Base-by-base conservation (phyloP, 129 eudicot genomes). In the Sambucus nigra region DNA sequence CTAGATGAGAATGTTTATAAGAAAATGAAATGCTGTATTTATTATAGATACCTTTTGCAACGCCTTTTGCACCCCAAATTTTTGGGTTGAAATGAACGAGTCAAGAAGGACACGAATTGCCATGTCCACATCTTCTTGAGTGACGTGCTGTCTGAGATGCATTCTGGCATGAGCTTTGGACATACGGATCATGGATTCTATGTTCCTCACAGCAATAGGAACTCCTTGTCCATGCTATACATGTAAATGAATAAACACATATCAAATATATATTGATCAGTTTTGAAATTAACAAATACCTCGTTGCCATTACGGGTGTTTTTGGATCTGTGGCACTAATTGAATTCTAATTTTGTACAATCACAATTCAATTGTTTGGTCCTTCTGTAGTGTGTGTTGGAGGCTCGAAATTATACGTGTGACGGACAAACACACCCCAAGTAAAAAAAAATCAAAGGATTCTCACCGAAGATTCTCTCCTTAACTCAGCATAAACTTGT, bases 71-170 rank as follows among this genome's bases (percentile, higher is more conserved):
- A 91, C 98, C 29, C 98, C 99, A 58, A 85, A 91, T 62, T 86
- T 91, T 51, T 91, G 99, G 9, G 99, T 91, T 61, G 99, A 91
- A 55, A 86, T 86, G 55, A 91, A 91, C 0, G 95, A 91, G 66
- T 80, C 99, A 22, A 91, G 88, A 42, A 91, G 57, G 54, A 91
- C 95, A 50, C 91, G 87, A 19, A 91, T 91, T 22, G 99, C 99
- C 99, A 86, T 82, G 69, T 91, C 99, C 16, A 91, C 99, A n/a
- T 91, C 99, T 66, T 85, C 99, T 57, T 91, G 99, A 51, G 73
- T 86, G 40, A 91, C 99, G 25, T 86, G 86, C 51, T 73, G 84
- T 40, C 95, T 79, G 16, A 91, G 87, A 50, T 91, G 99, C 95
- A 91, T 86, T 54, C 99, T 68, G 21, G 95, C 99, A 65, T 86